Evolutionary conservation across 192 early-diverging fungal genomes (phyloP).

Genomic region (Allomyces macrogynus): DNA sequence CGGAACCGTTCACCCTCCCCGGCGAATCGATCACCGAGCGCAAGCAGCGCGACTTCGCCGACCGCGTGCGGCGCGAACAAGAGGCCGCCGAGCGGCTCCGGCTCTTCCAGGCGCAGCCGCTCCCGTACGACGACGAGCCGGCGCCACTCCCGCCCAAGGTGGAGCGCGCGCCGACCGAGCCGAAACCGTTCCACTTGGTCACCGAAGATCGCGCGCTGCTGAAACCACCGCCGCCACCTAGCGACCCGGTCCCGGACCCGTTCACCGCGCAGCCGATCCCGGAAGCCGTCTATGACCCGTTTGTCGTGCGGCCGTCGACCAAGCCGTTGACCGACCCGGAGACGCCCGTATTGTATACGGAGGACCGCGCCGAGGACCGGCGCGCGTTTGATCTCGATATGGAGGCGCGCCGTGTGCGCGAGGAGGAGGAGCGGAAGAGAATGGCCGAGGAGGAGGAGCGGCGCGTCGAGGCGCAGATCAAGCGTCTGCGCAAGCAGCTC

Average conservation of each 20-base stretch:
- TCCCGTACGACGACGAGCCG: slow-evolving; percentile 20
- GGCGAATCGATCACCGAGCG: slow-evolving; percentile 34
- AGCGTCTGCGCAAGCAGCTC: slow-evolving; percentile 23
- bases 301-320: too few species aligned
- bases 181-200: slow-evolving; percentile 36
- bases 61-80: slow-evolving; percentile 20
- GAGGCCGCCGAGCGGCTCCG: slow-evolving; percentile 19
- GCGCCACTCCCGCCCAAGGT: slow-evolving; percentile 20
- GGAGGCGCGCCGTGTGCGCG: slow-evolving; percentile 24
- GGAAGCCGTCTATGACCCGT: too few species aligned
- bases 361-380: slow-evolving; percentile 41
- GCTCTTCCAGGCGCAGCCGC: slow-evolving; percentile 29
- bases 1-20: slow-evolving; percentile 29
- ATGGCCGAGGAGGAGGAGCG: slow-evolving; percentile 23
- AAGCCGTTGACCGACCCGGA: slow-evolving; percentile 19
- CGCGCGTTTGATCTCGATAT: slow-evolving; percentile 33
- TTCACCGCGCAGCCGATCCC: slow-evolving; percentile 41
- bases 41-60: slow-evolving; percentile 31
- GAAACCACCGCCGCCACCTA: slow-evolving; percentile 18
- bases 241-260: slow-evolving; percentile 17
- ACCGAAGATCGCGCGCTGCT: slow-evolving; percentile 25
- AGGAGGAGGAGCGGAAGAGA: slow-evolving; percentile 28
- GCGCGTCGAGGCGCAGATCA: slow-evolving; percentile 32
- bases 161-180: slow-evolving; percentile 18
- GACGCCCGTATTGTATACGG: slow-evolving; percentile 21